Conservation (phyloP, 768 basidiomycete species). For the Exsudoporus frostii region DNA sequence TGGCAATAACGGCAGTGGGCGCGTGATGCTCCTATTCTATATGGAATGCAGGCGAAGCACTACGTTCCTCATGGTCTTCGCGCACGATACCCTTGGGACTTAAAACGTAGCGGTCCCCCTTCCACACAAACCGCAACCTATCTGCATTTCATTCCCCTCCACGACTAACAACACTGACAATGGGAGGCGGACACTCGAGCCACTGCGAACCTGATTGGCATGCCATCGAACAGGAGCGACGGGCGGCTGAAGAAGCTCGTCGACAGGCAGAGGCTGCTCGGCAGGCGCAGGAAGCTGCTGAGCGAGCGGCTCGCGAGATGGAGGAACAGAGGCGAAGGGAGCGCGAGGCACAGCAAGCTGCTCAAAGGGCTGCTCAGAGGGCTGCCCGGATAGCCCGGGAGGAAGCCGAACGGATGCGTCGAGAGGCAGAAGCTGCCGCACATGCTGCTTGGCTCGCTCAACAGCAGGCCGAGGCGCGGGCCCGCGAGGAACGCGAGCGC, state of each 20-base stretch:
- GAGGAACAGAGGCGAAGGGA: constrained; percentile 19
- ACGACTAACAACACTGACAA: not conserved
- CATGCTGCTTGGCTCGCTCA: constrained; percentile 22
- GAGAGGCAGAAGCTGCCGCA: constrained; percentile 19
- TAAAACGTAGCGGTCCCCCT: not conserved
- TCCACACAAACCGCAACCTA: not conserved
- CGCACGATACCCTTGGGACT: not conserved
- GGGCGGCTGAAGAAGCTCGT: constrained; percentile 18
- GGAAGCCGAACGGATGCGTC: constrained; percentile 24
- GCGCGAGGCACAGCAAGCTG: constrained; percentile 6
- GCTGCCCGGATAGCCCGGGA: constrained; percentile 22
- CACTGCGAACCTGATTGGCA: constrained; percentile 23
- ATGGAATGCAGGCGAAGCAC: not conserved
- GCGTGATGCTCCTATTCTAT: not conserved
- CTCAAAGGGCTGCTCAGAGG: constrained; percentile 12
- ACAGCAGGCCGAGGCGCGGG: constrained; percentile 24
- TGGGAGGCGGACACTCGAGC: constrained; percentile 28
- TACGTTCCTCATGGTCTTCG: not conserved
- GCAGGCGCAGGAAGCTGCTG: constrained; percentile 20
- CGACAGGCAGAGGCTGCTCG: constrained; percentile 22
- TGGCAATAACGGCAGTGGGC: not conserved
- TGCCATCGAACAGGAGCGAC: constrained; percentile 20
- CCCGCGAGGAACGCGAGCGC: constrained; percentile 22
- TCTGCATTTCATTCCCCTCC: not conserved
- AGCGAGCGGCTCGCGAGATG: constrained; percentile 21